Percentiles rank a stretch among this genome's conserved stretches.
Evolutionary conservation across 495 filamentous ascomycete species (phyloP).

Genomic region (Aspergillus biplanus): DNA sequence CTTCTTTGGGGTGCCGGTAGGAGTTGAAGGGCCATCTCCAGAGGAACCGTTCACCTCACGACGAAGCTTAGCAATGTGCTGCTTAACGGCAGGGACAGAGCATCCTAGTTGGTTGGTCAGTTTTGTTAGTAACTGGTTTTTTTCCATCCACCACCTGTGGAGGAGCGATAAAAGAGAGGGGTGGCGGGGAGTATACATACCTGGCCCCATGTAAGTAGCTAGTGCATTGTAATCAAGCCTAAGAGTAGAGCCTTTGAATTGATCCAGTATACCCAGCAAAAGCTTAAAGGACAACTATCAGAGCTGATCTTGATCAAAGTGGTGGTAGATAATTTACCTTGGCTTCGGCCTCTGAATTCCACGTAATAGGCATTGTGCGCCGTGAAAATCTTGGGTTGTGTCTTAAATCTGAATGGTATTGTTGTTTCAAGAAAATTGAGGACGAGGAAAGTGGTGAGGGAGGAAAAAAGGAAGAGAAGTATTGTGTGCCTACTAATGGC

Average conservation of each 20-base stretch:
- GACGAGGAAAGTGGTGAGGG: too few relatives aligned
- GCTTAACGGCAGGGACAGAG: constrained; percentile 10
- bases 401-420: too few relatives aligned
- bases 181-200: background rate
- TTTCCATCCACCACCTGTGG: background rate
- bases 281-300: constrained; percentile 12
- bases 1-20: background rate
- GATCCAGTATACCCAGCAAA: constrained; percentile 9
- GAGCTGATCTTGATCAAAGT: background rate
- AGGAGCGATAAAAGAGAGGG: background rate
- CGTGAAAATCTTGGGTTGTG: too few relatives aligned
- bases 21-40: background rate
- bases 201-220: constrained; percentile 13
- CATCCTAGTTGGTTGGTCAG: background rate
- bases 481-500: background rate
- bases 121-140: constrained; percentile 1
- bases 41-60: constrained; percentile 1
- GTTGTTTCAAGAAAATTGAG: too few relatives aligned
- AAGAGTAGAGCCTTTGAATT: constrained; percentile 1
- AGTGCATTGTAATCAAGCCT: constrained; percentile 10
- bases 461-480: background rate
- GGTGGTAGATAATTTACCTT: constrained; percentile 10
- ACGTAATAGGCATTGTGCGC: constrained; percentile 7
- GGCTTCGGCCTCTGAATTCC: constrained; percentile 11
- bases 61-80: constrained; percentile 14